These are phyloP conservation scores for Mucor saturninus DNA, from an alignment of 371 early-diverging fungal genomes.

Conservation along the genomic window DNA sequence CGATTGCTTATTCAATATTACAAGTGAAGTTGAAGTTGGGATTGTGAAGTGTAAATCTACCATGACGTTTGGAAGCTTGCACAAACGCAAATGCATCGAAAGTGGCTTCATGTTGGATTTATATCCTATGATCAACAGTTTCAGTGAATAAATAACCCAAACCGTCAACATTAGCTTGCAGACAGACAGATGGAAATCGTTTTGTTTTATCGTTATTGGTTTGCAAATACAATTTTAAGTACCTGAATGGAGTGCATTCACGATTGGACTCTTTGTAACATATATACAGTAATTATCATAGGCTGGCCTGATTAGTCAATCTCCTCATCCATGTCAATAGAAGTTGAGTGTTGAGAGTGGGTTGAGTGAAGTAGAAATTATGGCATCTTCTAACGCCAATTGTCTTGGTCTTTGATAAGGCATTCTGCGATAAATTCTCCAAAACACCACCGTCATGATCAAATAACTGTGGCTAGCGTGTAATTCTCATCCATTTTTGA, in stretches of 20 bases:
- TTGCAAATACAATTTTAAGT: slow-evolving; percentile 62
- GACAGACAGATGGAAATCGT: slow-evolving; percentile 56
- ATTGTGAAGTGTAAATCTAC: slow-evolving; percentile 20
- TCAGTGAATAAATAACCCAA: slow-evolving; percentile 57
- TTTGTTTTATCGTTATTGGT: slow-evolving; percentile 28
- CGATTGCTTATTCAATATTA: slow-evolving; percentile 73
- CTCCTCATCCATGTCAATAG: slow-evolving; percentile 70
- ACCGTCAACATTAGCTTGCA: slow-evolving; percentile 80
- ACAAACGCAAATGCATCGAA: slow-evolving; percentile 83
- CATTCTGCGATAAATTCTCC: slow-evolving; percentile 73
- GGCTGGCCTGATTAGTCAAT: slow-evolving; percentile 68
- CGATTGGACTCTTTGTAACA: slow-evolving; percentile 34
- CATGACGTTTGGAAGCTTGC: slow-evolving; percentile 36
- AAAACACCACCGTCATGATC: slow-evolving; percentile 70
- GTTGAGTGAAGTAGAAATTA: neutral
- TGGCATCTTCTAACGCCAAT: slow-evolving; percentile 31
- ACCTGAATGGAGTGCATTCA: slow-evolving; percentile 41
- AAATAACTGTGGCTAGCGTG: slow-evolving; percentile 82
- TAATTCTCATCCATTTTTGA: slow-evolving; percentile 61
- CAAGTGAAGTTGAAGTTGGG: slow-evolving; percentile 38
- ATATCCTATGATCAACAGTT: slow-evolving; percentile 8
- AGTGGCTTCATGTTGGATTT: slow-evolving; percentile 58
- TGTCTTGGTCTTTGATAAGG: slow-evolving; percentile 63
- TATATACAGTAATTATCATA: slow-evolving; percentile 50
- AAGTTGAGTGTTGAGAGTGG: slow-evolving; percentile 53